A percentile compares a stretch with the other conserved stretches of the same genome.
Conservation (phyloP, 23 red algal genomes). For the Gracilaria caudata region DNA sequence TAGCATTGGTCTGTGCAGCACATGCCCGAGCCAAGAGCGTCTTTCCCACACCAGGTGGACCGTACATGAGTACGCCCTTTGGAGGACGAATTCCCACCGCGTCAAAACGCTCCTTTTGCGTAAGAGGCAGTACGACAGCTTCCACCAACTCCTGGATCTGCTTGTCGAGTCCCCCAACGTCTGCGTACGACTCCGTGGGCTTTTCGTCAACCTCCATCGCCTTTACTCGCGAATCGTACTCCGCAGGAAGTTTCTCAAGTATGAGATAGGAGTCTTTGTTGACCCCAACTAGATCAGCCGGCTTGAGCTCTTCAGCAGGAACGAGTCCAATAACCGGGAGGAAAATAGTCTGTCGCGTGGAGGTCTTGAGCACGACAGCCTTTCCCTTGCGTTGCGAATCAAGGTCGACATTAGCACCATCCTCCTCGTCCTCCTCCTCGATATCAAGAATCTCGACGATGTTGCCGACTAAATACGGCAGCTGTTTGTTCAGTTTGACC, state of each 20-base stretch:
- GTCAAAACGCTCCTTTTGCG: constrained; percentile 94
- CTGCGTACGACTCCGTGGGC: constrained; percentile 95
- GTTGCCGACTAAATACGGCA: constrained; percentile 96
- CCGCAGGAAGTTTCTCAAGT: constrained; percentile 90
- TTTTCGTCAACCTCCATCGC: constrained; percentile 99
- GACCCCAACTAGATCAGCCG: constrained; percentile 96
- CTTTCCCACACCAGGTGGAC: constrained; percentile 97
- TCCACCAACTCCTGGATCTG: constrained; percentile 99
- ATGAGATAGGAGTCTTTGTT: constrained; percentile 99
- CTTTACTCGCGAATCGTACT: constrained; percentile 98
- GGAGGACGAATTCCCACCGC: constrained; percentile 96
- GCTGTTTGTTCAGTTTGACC: constrained; percentile 96
- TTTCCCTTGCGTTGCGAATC: constrained; percentile 81
- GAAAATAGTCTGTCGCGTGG: constrained; percentile 96
- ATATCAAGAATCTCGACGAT: constrained; percentile 95
- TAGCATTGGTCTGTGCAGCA: constrained; percentile 99
- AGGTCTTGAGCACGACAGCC: constrained; percentile 96
- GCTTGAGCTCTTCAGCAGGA: constrained; percentile 84
- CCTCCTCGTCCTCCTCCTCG: constrained; percentile 88
- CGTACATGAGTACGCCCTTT: constrained; percentile 99
- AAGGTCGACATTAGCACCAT: constrained; percentile 87
- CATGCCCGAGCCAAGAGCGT: constrained; percentile 98
- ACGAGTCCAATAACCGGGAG: constrained; percentile 96
- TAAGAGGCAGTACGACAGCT: constrained; percentile 98
- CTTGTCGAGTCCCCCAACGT: constrained; percentile 98